Evolutionary conservation across 192 early-diverging fungal genomes (phyloP).

Genomic region (Backusella circina): DNA sequence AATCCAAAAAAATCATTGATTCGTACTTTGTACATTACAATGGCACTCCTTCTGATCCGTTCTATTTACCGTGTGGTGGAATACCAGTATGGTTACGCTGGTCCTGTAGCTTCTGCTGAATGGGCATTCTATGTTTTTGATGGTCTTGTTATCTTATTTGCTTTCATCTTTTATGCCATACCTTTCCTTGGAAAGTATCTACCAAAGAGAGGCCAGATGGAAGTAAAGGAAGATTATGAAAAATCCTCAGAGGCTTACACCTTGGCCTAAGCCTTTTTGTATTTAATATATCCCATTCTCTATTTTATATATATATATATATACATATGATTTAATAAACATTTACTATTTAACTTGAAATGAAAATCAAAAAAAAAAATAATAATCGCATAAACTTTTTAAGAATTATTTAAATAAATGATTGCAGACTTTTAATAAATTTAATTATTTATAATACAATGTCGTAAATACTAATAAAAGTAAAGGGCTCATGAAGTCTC

Average conservation of each 20-base stretch:
- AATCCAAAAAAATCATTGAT: not conserved
- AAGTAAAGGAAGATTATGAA: not conserved
- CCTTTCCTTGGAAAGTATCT: not conserved
- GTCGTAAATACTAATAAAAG: too few species aligned
- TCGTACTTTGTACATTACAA: not conserved
- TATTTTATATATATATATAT: not conserved
- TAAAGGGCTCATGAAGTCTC: too few species aligned
- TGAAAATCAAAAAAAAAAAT: too few species aligned
- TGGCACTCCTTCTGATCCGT: not conserved
- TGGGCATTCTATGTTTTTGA: conserved; percentile 9
- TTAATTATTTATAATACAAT: too few species aligned
- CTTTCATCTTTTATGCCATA: not conserved
- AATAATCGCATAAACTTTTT: too few species aligned
- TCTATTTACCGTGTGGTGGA: conserved; percentile 1
- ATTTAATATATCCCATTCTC: not conserved
- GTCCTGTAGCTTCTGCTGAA: not conserved
- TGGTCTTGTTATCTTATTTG: not conserved
- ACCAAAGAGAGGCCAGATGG: not conserved
- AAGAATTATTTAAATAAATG: too few species aligned
- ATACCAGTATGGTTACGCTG: not conserved
- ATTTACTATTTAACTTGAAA: too few species aligned
- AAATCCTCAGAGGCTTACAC: not conserved
- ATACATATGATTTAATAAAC: too few species aligned
- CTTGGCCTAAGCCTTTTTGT: not conserved
- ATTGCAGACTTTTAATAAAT: too few species aligned